phyloP scores from a whole-genome alignment of 2,329 filamentous ascomycete genomes.

The Chrysoporthe cubensis region DNA sequence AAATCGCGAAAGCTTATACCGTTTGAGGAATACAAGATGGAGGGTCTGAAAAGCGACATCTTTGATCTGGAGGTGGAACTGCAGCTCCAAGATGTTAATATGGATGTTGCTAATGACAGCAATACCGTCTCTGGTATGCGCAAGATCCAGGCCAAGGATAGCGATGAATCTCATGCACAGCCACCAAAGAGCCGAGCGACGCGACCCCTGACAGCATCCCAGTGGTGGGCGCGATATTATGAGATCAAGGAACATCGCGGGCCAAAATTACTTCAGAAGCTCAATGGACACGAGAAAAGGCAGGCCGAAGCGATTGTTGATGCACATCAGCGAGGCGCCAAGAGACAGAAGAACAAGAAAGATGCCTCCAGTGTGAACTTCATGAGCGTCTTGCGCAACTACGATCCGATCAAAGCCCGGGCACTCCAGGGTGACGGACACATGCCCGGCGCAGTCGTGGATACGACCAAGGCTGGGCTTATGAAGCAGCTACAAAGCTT shows the following conservation, averaged over 20 bases:
- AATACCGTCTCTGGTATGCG: not conserved
- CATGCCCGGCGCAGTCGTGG: not conserved
- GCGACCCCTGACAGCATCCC: not conserved
- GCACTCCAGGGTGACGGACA: not conserved
- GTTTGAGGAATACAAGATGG: not conserved
- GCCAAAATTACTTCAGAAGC: not conserved
- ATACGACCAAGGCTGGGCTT: not conserved
- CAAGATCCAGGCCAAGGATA: not conserved
- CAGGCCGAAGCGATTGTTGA: not conserved
- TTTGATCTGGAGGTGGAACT: not conserved
- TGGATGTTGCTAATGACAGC: not conserved
- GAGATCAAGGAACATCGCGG: not conserved
- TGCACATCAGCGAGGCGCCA: not conserved
- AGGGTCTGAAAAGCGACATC: not conserved
- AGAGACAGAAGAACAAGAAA: not conserved
- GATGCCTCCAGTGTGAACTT: not conserved
- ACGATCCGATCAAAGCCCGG: not conserved
- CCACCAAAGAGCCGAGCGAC: not conserved
- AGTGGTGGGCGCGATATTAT: not conserved
- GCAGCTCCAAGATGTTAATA: not conserved
- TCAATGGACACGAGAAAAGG: not conserved
- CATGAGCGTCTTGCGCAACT: not conserved
- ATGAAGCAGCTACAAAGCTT: not conserved
- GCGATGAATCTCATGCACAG: not conserved
- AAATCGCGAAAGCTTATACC: not conserved